Conservation (phyloP, 1,284 basidiomycete species). For the Trichosporon sp. region DNA sequence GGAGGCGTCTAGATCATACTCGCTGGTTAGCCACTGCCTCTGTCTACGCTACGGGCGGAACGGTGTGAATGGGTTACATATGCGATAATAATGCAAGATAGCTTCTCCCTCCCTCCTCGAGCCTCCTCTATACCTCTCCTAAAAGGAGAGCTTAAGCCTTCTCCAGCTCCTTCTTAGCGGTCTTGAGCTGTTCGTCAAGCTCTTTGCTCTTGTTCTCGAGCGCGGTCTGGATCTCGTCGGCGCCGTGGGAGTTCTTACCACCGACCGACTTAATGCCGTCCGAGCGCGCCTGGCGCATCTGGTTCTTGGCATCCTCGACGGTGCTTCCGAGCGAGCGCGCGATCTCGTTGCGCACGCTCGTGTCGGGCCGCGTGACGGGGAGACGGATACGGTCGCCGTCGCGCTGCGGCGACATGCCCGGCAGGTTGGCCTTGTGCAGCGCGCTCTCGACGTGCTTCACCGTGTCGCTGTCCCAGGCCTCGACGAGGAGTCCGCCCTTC, state of each 20-base stretch:
- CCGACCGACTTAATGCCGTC: conserved; percentile 53
- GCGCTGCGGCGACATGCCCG: conserved; percentile 52
- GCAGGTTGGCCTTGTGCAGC: conserved; percentile 54
- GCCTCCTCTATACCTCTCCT: not conserved
- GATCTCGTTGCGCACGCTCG: conserved; percentile 47
- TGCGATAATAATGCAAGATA: conserved; percentile 7
- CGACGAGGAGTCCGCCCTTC: conserved; percentile 46
- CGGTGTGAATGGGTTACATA: conserved; percentile 1
- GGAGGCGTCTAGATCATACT: not conserved
- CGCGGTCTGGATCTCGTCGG: conserved; percentile 50
- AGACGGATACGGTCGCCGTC: conserved; percentile 44
- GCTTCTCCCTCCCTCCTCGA: too few relatives aligned
- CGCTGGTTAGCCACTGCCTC: not conserved
- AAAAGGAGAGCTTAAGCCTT: conserved; percentile 32
- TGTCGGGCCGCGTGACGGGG: conserved; percentile 51
- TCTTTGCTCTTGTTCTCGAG: conserved; percentile 47
- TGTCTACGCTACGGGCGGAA: not conserved
- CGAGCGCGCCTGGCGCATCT: conserved; percentile 49
- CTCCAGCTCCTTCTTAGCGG: conserved; percentile 56
- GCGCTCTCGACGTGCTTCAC: conserved; percentile 54
- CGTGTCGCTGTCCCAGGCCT: conserved; percentile 50
- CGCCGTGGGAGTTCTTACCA: conserved; percentile 44
- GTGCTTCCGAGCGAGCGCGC: conserved; percentile 41
- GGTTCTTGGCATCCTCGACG: conserved; percentile 52
- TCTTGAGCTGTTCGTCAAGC: conserved; percentile 45